Evolutionary conservation across 176 grass and related monocot genomes (phyloP).

Genomic region (Lolium perenne): DNA sequence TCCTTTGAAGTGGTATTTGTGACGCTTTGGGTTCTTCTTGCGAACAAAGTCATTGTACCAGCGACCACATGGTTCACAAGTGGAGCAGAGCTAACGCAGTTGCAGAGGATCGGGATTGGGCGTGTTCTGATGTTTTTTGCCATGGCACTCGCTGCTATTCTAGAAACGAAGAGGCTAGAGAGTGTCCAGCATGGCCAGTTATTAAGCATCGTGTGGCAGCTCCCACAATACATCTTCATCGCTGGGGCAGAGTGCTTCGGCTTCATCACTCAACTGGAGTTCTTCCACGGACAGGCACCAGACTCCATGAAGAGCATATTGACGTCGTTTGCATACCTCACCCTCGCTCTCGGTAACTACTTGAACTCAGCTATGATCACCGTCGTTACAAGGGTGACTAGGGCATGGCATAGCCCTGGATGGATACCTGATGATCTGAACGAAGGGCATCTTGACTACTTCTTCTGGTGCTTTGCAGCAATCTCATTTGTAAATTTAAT

Average conservation of each 20-base stretch:
- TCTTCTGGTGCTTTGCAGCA: conserved; percentile 59
- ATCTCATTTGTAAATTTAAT: conserved; percentile 64
- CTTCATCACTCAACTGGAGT: conserved; percentile 68
- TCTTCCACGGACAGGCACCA: conserved; percentile 69
- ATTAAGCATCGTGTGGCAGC: conserved; percentile 69
- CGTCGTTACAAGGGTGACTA: conserved; percentile 46
- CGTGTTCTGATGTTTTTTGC: conserved; percentile 68
- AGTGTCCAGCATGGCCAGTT: conserved; percentile 22
- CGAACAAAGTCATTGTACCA: conserved; percentile 62
- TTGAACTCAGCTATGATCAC: conserved; percentile 71
- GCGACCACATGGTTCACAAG: conserved; percentile 44
- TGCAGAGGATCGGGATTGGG: conserved; percentile 72
- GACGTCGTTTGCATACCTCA: conserved; percentile 61
- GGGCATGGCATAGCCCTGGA: conserved; percentile 46
- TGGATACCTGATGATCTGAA: conserved; percentile 89
- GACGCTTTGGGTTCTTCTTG: conserved; percentile 58
- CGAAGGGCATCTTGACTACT: conserved; percentile 76
- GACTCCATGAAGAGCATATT: conserved; percentile 78
- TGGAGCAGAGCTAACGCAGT: conserved; percentile 59
- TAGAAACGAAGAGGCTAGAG: conserved; percentile 63
- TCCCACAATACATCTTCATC: conserved; percentile 73
- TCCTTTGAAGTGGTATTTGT: conserved; percentile 67
- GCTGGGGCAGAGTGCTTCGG: conserved; percentile 67
- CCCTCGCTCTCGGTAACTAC: conserved; percentile 72
- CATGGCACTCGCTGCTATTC: conserved; percentile 67